A percentile compares a stretch with the other conserved stretches of the same genome.
Evolutionary conservation across 1,139 yeast species (phyloP).

Genomic region (Geotrichum macrosporum): DNA sequence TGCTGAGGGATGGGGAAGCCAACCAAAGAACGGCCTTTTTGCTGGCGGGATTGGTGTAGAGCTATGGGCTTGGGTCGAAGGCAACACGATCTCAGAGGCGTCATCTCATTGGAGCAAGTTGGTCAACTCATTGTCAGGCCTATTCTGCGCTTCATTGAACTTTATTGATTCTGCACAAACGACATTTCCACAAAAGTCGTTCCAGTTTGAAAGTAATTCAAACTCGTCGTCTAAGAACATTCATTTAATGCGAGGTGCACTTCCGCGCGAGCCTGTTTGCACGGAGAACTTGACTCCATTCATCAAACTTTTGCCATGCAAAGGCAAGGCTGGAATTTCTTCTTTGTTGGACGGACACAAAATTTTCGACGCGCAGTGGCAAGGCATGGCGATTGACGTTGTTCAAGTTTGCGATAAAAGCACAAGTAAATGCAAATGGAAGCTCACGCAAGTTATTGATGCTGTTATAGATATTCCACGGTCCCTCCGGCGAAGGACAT

Average conservation of each 20-base stretch:
- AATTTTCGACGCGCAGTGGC: conserved; percentile 94
- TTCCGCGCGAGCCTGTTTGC: conserved; percentile 94
- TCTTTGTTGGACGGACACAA: conserved; percentile 89
- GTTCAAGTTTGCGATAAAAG: conserved; percentile 50
- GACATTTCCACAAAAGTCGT: conserved; percentile 59
- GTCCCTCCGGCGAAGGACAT: conserved; percentile 55
- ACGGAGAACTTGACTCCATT: conserved; percentile 97
- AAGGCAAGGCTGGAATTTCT: conserved; percentile 87
- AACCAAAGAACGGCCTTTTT: conserved; percentile 65
- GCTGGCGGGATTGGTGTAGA: conserved; percentile 98
- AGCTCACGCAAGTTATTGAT: conserved; percentile 67
- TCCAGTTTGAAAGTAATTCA: conserved; percentile 33
- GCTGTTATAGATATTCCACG: conserved; percentile 70
- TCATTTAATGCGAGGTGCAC: conserved; percentile 71
- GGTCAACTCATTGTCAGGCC: conserved; percentile 76
- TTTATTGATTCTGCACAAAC: conserved; percentile 79
- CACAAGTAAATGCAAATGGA: conserved; percentile 44
- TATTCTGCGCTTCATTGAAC: conserved; percentile 92
- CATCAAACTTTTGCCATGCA: conserved; percentile 81
- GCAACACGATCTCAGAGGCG: conserved; percentile 52
- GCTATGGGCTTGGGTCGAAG: conserved; percentile 80
- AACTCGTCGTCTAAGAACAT: conserved; percentile 33
- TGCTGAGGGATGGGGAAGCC: conserved; percentile 76
- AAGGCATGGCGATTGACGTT: conserved; percentile 83
- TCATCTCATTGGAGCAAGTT: conserved; percentile 63